Base-by-base conservation (phyloP, 805 yeast species). In the Monosporozyma servazzii region DNA sequence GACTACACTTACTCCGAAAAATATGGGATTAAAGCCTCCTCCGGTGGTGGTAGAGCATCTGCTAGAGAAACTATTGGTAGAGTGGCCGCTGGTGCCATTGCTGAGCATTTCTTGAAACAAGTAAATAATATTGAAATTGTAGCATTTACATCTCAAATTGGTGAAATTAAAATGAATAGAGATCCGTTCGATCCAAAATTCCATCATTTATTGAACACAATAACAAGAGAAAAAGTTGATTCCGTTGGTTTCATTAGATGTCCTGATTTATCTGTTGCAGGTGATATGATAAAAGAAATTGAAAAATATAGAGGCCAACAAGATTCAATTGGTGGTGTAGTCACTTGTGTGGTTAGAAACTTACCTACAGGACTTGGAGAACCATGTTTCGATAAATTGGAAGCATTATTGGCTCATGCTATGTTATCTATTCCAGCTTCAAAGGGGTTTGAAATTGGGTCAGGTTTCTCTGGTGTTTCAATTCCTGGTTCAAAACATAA, bases 41-140 rank as follows among this genome's bases (percentile, higher is more conserved):
- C 95, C 37, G 99, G 99, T 49, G 99, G 99, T 64, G 99, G 99
- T 56, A 81, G 99, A 67, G 86, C 97, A 11, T 82, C 91, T 45
- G 99, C 99, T 8, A 82, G 99, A 70, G 99, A 93, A 72, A 93
- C 99, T 43, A 93, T 93, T 62, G 99, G 99, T 52, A 81, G 99
- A 70, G 99, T 93, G 50, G 98, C 98, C 47, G 98, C 97, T 8
- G 97, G 97, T 64, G 98, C 96, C 48, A 82, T 93, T 69, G 99
- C 99, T 48, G 99, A 93, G 70, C 91, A 90, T 72, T 83, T 88
- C 57, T 77, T 93, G 64, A 65, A 72, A 47, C 81, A 84, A 60
- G 85, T 86, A 51, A 82, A 85, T 65, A 78, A 80, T 53, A 93
- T 93, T 45, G 98, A 91, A 70, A 88, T 93, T 62, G 96, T 93